These are phyloP conservation scores for Plasmodium vivax DNA, from an alignment of 169 alveolate genomes.

Conservation along the genomic window DNA sequence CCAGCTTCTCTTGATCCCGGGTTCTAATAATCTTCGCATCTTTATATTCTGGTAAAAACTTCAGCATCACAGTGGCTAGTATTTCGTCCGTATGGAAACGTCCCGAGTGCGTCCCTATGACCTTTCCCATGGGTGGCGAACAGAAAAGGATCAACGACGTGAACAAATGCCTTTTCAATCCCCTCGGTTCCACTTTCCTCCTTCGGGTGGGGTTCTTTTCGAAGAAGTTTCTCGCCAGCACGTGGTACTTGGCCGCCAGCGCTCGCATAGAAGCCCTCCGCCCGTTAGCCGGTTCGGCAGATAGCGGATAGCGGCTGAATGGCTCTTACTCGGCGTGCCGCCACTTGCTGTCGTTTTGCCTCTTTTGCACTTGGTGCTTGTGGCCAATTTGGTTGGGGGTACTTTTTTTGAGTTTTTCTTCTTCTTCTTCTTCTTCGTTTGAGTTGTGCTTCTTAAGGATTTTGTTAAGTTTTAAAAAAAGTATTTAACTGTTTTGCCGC, in stretches of 20 bases:
- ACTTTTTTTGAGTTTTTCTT: background rate
- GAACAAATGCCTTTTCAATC: constrained; percentile 11
- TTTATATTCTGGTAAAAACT: constrained; percentile 83
- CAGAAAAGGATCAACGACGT: constrained; percentile 25
- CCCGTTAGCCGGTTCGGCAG: background rate
- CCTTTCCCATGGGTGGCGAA: constrained; percentile 47
- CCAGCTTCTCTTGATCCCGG: constrained; percentile 88
- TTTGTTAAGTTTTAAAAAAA: too few relatives aligned
- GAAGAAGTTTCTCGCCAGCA: constrained; percentile 17
- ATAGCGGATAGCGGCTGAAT: background rate
- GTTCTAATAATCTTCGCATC: constrained; percentile 88
- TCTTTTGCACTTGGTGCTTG: background rate
- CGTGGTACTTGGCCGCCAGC: background rate
- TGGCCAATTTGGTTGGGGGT: background rate
- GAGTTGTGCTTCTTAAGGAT: background rate
- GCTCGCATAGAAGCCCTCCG: constrained; percentile 16
- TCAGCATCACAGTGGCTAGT: constrained; percentile 84
- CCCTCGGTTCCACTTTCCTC: constrained; percentile 1
- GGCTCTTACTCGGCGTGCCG: background rate
- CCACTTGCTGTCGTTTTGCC: background rate
- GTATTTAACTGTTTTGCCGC: too few relatives aligned
- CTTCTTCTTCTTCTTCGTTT: background rate
- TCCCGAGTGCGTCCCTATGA: constrained; percentile 85
- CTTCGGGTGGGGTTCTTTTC: background rate
- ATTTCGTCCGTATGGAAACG: constrained; percentile 85